phyloP scores from a whole-genome alignment of 768 basidiomycete species.

The Auriculariales sp. region DNA sequence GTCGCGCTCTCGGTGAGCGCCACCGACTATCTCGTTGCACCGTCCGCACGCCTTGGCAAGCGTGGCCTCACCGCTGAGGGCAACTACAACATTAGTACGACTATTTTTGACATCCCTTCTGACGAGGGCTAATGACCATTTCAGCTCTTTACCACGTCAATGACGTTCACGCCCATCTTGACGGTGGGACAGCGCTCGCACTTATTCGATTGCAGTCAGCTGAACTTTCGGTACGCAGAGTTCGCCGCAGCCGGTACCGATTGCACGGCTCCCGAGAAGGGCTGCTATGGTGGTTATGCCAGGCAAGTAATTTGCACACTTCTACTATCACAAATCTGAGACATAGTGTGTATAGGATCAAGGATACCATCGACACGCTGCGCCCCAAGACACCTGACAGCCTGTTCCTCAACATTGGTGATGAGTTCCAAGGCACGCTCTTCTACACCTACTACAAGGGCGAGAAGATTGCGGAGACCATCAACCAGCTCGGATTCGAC shows the following conservation, averaged over 20 bases:
- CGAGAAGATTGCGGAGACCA: constrained; percentile 23
- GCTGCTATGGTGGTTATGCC: constrained; percentile 29
- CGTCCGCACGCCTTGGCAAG: constrained; percentile 5
- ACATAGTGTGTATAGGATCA: no score
- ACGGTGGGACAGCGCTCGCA: constrained; percentile 14
- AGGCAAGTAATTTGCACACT: no score
- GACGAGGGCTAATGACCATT: background rate
- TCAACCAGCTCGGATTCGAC: constrained; percentile 30
- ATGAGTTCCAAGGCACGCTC: constrained; percentile 33
- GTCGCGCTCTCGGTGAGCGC: no score
- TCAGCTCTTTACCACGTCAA: constrained; percentile 13
- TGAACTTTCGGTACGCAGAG: background rate
- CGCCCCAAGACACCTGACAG: constrained; percentile 20
- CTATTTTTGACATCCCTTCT: background rate
- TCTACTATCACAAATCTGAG: no score
- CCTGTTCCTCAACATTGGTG: constrained; percentile 29
- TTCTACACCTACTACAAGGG: constrained; percentile 32
- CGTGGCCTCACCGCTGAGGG: constrained; percentile 2
- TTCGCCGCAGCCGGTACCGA: constrained; percentile 18
- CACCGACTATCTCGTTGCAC: no score
- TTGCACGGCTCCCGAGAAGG: constrained; percentile 20
- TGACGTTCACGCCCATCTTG: constrained; percentile 30
- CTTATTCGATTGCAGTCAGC: background rate
- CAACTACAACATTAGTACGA: background rate
- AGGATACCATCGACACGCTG: constrained; percentile 21